Evolutionary conservation across 179 eudicot genomes (phyloP), one percentile per base, ranked within the genome.

Genomic region (Actinidia chinensis): DNA sequence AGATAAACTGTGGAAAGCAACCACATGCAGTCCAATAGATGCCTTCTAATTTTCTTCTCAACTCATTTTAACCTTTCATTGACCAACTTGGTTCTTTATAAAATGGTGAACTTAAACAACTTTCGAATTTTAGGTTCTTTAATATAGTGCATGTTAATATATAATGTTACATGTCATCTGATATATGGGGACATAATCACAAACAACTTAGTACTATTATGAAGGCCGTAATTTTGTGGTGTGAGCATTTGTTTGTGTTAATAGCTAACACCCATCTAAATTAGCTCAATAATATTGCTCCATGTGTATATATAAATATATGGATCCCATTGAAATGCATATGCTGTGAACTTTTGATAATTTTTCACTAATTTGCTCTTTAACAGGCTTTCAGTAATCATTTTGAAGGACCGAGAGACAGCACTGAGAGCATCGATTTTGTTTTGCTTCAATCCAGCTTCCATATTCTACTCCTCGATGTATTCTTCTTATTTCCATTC

Each of bases 401-500:
- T 89, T 77, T 81, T 95, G 82, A 90, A 91, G 87, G 97, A 95
- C 79, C 71, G 78, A 54, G 85, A 86, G 74, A 86, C 83, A 80
- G 88, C 98, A 11, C 59, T 95, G 81, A 85, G 91, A 74, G 97
- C 97, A 52, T 82, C 98, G 23, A 79, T 89, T 66, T 82, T 95
- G 89, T 95, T 95, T 79, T 95, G 98, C 89, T 90, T 91, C 82
- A 95, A 93, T 81, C 98, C 98, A 60, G 98, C 98, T 77, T 95
- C 98, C 46, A 88, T 95, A 82, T 95, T 95, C 89, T 95, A 90
- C 88, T 90, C 98, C 61, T 93, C 98, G 64, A 87, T 95, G 98
- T 93, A 93, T 61, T 68, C 5, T 75, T 69, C 23, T 14, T 9
- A 60, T 64, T 17, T 73, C 51, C 14, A 52, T 72, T 13, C 43